Evolutionary conservation across 2,329 filamentous ascomycete species (phyloP).

Genomic region (Parastagonospora nodorum): DNA sequence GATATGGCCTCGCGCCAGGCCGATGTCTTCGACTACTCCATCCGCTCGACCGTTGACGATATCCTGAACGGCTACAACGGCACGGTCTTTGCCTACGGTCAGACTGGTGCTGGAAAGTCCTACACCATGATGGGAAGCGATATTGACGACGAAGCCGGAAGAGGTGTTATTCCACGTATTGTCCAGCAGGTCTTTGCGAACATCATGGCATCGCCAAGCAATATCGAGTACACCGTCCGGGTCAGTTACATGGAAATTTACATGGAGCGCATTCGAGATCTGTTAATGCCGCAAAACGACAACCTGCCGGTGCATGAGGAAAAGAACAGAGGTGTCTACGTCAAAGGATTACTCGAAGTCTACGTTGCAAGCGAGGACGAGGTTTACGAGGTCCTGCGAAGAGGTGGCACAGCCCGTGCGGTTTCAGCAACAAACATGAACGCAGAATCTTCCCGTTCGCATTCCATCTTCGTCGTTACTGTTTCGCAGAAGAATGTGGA

Average conservation of each 20-base stretch:
- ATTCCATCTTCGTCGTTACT: constrained; percentile 97
- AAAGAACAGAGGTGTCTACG: constrained; percentile 93
- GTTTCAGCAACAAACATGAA: constrained; percentile 99
- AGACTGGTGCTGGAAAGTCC: constrained; percentile 97
- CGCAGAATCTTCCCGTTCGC: constrained; percentile 94
- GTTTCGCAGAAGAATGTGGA: constrained; percentile 98
- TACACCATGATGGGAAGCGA: constrained; percentile 99
- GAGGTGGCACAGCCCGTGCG: constrained; percentile 86
- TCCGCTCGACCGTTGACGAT: constrained; percentile 93
- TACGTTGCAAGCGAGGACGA: constrained; percentile 96
- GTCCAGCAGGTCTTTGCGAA: constrained; percentile 97
- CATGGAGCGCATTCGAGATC: constrained; percentile 97
- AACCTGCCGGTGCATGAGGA: constrained; percentile 98
- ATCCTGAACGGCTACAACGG: constrained; percentile 99
- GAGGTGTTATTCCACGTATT: constrained; percentile 95
- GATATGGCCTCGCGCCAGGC: constrained; percentile 88
- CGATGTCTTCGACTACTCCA: constrained; percentile 98
- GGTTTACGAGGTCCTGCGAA: constrained; percentile 95
- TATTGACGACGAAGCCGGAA: constrained; percentile 85
- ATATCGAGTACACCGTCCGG: constrained; percentile 97
- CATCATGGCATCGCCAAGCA: constrained; percentile 87
- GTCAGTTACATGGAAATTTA: constrained; percentile 99
- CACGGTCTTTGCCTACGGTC: constrained; percentile 97
- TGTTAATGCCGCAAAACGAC: constrained; percentile 90
- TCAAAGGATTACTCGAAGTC: constrained; percentile 91